Evolutionary conservation across 495 filamentous ascomycete genomes (phyloP), one percentile per base, ranked within the genome.

Genomic region (Coniosporium apollinis): DNA sequence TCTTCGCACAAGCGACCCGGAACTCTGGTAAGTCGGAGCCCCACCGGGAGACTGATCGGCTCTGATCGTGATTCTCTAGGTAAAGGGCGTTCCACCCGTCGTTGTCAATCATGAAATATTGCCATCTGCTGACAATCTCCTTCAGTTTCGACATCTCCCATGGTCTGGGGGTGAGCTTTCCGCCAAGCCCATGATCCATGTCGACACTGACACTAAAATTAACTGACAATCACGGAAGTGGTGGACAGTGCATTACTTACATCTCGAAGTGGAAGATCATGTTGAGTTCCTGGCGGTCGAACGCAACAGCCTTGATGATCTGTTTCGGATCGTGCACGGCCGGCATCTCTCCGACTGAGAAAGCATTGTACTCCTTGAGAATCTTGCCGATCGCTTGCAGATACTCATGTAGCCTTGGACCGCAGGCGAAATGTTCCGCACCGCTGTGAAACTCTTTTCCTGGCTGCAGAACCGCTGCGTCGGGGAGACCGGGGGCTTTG

Each of bases 211-310:
- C n/a, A n/a, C n/a, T n/a, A n/a, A 30, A 30, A n/a, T n/a, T 30
- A 30, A 14, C 18, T 4, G 28, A n/a, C 14, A 14, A 6, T 16
- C 28, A 30, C 18, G 28, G 28, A 34, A 21, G 11, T 18, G 19
- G 15, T 34, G 32, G 33, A 44, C 41, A 46, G 5, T 49, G 33
- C 24, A 49, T 36, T 22, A 47, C 47, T 18, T 14, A 13, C 11
- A 51, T 36, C 26, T 58, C 51, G 46, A 58, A 58, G 19, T 54
- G 42, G 41, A 58, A 56, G 11, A 56, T 37, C 50, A 56, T 56
- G 18, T 54, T 41, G 5, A 58, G 39, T 39, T 48, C 30, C 25
- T 48, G 44, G 11, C 44, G 15, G 3, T 21, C 13, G 8, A 44
- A 32, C 16, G 34, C 32, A 5, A 56, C 43, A 25, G 48, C 52